Base-by-base conservation (phyloP, 2,329 filamentous ascomycete genomes). In the Microcyclospora tardicrescens region DNA sequence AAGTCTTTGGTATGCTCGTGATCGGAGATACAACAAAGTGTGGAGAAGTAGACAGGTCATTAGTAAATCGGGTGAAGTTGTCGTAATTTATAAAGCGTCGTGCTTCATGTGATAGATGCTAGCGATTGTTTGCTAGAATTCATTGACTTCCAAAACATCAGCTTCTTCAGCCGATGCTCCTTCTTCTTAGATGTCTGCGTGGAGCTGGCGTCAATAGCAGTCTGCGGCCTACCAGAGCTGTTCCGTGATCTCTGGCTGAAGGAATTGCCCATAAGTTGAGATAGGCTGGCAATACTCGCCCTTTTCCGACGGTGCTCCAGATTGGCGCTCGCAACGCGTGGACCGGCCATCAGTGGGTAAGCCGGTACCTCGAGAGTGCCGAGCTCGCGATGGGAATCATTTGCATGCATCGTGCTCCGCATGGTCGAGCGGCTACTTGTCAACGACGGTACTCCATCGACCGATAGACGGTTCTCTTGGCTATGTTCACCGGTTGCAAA, bases 351-450 rank as follows among this genome's bases (percentile, higher is more conserved):
- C 19, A 24, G 19, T 24, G 19, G 19, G 19, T 24, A 24, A 24
- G 19, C 19, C 19, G 19, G 19, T 24, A 24, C 19, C 19, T 24
- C 19, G 19, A 24, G 19, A 24, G 19, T 34, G 41, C 35, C 36
- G 13, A 58, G 48, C 38, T 60, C 58, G 13, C 57, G 54, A 10
- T 53, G 52, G 8, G 55, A 58, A 16, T 36, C 51, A 33, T 56
- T 56, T 35, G 48, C 53, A 31, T 80, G 82, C 48, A 83, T 77
- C 34, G 76, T 72, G 6, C 79, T 72, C 13, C 67, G 81, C 73
- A 80, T 84, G 9, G 80, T 84, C 9, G 83, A 86, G 48, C 80
- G 77, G 54, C 79, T 84, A 53, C 80, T 85, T 1, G 80, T 83
- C 46, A 79, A 61, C 2, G 82, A 86, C 2, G 82, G 81, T 11